These are phyloP conservation scores for Backusella circina DNA, from an alignment of 192 early-diverging fungal species.

Conservation along the genomic window DNA sequence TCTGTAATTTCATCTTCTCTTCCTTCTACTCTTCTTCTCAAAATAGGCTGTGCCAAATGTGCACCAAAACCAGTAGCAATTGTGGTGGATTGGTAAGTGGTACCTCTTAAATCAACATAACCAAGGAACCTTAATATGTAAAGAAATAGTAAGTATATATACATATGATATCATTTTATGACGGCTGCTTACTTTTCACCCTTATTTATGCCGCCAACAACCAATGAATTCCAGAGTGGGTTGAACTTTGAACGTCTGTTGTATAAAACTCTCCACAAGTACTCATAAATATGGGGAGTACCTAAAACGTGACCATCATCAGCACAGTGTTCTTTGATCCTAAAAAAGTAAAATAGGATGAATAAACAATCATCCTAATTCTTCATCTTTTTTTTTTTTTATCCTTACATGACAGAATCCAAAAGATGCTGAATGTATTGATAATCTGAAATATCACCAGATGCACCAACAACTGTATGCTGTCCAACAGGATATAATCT, in stretches of 20 bases:
- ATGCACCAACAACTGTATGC: constrained; percentile 83
- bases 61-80: constrained; percentile 95
- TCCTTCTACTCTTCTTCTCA: constrained; percentile 89
- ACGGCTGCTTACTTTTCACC: constrained; percentile 61
- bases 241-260: constrained; percentile 81
- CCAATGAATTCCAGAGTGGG: constrained; percentile 94
- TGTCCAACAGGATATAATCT: constrained; percentile 78
- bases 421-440: constrained; percentile 88
- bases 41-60: constrained; percentile 85
- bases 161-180: too few species aligned
- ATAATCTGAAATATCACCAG: constrained; percentile 93
- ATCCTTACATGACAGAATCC: constrained; percentile 64
- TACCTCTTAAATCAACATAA: constrained; percentile 89
- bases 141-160: background rate
- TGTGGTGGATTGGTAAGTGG: constrained; percentile 84
- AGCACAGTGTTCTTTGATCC: constrained; percentile 82
- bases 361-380: too few species aligned
- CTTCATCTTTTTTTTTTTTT: too few species aligned
- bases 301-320: constrained; percentile 88
- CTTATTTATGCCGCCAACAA: constrained; percentile 84
- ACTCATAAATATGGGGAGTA: constrained; percentile 88
- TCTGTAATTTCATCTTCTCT: constrained; percentile 84
- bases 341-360: too few species aligned
- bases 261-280: constrained; percentile 90
- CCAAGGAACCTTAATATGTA: constrained; percentile 66